These are phyloP conservation scores for Beauveria bassiana DNA, from an alignment of 2,329 filamentous ascomycete genomes.

Conservation along the genomic window DNA sequence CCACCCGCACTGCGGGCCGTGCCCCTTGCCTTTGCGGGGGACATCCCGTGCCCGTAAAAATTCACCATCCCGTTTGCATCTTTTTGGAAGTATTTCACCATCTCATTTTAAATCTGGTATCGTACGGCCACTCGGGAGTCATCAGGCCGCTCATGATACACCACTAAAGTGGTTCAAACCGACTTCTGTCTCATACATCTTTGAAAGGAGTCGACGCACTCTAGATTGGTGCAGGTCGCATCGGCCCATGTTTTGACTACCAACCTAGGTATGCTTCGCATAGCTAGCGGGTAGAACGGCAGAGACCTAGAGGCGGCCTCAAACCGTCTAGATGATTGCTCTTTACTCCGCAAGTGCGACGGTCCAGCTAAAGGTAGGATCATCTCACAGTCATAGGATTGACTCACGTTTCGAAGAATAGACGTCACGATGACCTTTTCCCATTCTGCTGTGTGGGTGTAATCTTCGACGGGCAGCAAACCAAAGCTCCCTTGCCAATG, in stretches of 20 bases:
- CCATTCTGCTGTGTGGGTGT: too few relatives aligned
- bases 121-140: neutral
- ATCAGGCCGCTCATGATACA: too few relatives aligned
- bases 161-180: too few relatives aligned
- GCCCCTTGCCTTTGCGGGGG: slow-evolving; percentile 3
- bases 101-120: neutral
- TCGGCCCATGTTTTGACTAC: neutral
- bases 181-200: too few relatives aligned
- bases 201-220: neutral
- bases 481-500: neutral
- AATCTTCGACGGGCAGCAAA: neutral
- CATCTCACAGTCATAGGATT: too few relatives aligned
- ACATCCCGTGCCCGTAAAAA: neutral
- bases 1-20: slow-evolving; percentile 1
- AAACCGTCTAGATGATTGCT: too few relatives aligned
- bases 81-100: too few relatives aligned
- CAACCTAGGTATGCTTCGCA: neutral
- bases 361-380: too few relatives aligned
- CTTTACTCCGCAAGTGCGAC: too few relatives aligned
- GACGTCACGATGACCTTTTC: too few relatives aligned
- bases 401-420: too few relatives aligned
- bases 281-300: neutral
- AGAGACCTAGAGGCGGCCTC: too few relatives aligned
- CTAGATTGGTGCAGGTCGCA: neutral
- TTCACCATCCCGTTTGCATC: neutral